A percentile compares a stretch with the other conserved stretches of the same genome.
Evolutionary conservation across 768 basidiomycete species (phyloP).

Genomic region (Hortiboletus flavorubellus): DNA sequence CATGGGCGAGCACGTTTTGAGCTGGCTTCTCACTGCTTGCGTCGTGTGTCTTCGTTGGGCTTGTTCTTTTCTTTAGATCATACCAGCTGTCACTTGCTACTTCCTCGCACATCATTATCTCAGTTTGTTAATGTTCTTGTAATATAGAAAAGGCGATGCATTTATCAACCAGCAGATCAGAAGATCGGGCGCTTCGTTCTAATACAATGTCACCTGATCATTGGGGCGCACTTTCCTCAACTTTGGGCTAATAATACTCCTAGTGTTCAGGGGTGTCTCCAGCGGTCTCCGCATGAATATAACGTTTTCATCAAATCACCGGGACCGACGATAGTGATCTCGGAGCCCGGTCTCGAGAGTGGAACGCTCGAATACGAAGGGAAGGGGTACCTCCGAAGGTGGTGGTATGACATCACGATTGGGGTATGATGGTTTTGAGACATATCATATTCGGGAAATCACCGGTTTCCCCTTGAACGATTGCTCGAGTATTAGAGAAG

Average conservation of each 20-base stretch:
- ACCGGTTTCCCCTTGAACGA: not conserved
- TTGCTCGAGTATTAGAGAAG: not conserved
- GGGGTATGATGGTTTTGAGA: not conserved
- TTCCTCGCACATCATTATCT: constrained; percentile 30
- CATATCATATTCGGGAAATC: too few species aligned
- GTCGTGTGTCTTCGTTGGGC: constrained; percentile 4
- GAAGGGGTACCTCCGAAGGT: not conserved
- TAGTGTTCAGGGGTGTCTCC: constrained; percentile 3
- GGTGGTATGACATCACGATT: not conserved
- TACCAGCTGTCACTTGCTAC: constrained; percentile 29
- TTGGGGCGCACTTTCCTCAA: not conserved
- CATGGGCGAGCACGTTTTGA: constrained; percentile 77
- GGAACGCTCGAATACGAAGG: not conserved
- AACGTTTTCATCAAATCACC: constrained; percentile 4
- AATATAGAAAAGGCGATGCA: constrained; percentile 26
- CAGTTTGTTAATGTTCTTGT: constrained; percentile 28
- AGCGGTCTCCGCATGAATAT: not conserved
- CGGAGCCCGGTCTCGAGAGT: not conserved
- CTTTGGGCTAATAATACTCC: not conserved
- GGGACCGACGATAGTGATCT: not conserved
- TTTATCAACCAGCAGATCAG: constrained; percentile 1
- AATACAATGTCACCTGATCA: not conserved
- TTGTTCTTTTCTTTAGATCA: constrained; percentile 18
- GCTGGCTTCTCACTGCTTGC: constrained; percentile 17
- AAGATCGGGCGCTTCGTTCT: not conserved